These are phyloP conservation scores for Colletotrichum spaethianum DNA, from an alignment of 2,329 filamentous ascomycete genomes.

Conservation along the genomic window DNA sequence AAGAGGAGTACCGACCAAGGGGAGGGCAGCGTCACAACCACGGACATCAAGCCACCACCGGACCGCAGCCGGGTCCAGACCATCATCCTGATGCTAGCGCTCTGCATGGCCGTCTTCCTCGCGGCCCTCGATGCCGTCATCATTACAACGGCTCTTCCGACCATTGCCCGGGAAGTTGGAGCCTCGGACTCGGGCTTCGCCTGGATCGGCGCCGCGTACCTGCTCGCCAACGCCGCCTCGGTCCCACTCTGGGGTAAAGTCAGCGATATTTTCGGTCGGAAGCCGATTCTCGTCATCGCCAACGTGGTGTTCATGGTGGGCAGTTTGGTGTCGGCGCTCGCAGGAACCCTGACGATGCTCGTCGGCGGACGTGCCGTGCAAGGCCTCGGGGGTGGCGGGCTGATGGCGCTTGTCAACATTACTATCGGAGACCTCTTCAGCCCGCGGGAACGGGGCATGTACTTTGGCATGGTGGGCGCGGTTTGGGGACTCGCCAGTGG, in stretches of 20 bases:
- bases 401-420: conserved; percentile 73
- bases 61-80: conserved; percentile 55
- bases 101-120: conserved; percentile 64
- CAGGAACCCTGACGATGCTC: conserved; percentile 43
- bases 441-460: conserved; percentile 64
- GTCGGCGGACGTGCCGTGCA: conserved; percentile 56
- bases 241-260: conserved; percentile 79
- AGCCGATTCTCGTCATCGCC: conserved; percentile 66
- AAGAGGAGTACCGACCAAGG: conserved; percentile 2
- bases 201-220: conserved; percentile 83
- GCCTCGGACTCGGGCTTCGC: conserved; percentile 78
- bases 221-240: conserved; percentile 77
- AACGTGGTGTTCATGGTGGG: conserved; percentile 68
- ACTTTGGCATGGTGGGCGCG: conserved; percentile 67
- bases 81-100: conserved; percentile 56
- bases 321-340: conserved; percentile 67
- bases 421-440: conserved; percentile 70
- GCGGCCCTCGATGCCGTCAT: conserved; percentile 73
- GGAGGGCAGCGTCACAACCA: conserved; percentile 24
- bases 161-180: conserved; percentile 74
- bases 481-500: conserved; percentile 77
- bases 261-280: conserved; percentile 72
- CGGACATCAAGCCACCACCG: conserved; percentile 35
- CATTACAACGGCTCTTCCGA: conserved; percentile 76
- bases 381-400: conserved; percentile 70